Base-by-base conservation (phyloP, 345 rosid species). In the Combretum micranthum region DNA sequence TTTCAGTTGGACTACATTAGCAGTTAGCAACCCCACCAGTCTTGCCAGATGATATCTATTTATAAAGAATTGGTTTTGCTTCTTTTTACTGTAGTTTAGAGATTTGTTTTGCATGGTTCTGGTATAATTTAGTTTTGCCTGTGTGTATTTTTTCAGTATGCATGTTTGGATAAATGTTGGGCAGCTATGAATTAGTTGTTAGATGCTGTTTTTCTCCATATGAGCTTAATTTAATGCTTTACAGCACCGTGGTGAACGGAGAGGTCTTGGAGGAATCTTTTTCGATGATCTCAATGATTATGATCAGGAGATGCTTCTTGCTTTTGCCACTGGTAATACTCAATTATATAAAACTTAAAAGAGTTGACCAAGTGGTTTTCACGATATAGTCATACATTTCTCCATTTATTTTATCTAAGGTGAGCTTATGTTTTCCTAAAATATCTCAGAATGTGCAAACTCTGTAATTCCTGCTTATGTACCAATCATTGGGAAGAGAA, bases 261-360 rank as follows among this genome's bases (percentile, higher is more conserved):
- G 97, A 73, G 97, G 99, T 61, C 94, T 93, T 65, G 99, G 99
- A 52, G 99, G 99, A 50, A 82, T 93, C 55, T 93, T 93, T 76
- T 93, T 93, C 68, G 99, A 93, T 74, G 99, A 93, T 75, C 82
- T 93, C 62, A 87, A 89, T 71, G 85, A 86, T 60, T 75, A 79
- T 42, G 94, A 89, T 75, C 97, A 87, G 52, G 99, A 89, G 65
- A 93, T 89, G 97, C 97, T 89, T 65, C 88, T 93, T 59, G 68
- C 85, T 42, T 93, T 93, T 67, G 79, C 97, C 65, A 85, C 97
- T 65, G 99, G 99, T 89, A 86, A 68, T 59, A 67, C 14, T 20
- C 49, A 12, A 13, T 20, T 20, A 54, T 13, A 22, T 46, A 17
- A 44, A 42, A 3, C 19, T 14, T 52, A 16, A 39, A 19, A 44